Evolutionary conservation across 2,329 filamentous ascomycete genomes (phyloP), one percentile per base, ranked within the genome.

Genomic region (Paraphaeosphaeria minitans): DNA sequence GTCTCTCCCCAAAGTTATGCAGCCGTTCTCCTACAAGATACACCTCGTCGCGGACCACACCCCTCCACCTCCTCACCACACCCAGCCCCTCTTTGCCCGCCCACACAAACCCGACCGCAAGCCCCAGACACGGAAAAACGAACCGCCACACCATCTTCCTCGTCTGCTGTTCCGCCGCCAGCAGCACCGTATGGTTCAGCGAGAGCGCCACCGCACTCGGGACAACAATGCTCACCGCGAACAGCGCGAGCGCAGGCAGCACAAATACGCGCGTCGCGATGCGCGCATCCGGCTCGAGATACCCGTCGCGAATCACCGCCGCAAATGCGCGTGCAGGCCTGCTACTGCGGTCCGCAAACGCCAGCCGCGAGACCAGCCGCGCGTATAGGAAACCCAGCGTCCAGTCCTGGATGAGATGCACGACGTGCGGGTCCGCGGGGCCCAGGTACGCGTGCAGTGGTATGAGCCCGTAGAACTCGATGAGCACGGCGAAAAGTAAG

Each of bases 21-120:
- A 99, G 78, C 59, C 93, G 82, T 79, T 99, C 94, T 2, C 95
- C 95, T 71, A 98, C 95, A 46, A 99, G 81, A 75, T 99, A 99
- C 0, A 96, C 93, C 78, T 99, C 96, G 75, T 99, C 96, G 41
- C 92, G 84, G 48, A 99, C 92, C 58, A 89, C 86, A 57, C 88
- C 83, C 68, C 91, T 87, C 93, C 94, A 98, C 21, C 86, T 81
- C 48, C 85, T 84, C 53, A 95, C 84, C 53, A 92, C 84, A 47
- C 84, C 78, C 1, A 80, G 71, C 56, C 82, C 77, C 27, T 79
- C 77, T 29, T 67, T 74, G n/a, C 89, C 72, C 12, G 84, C 82
- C 70, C 81, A 84, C 9, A 84, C 70, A 1, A 78, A 73, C 31
- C 82, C 75, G 3, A 80, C 68, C 3, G 77, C 69, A 5, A 85